These are phyloP conservation scores for Pestalotiopsis sp. DNA, from an alignment of 2,329 filamentous ascomycete genomes.

Conservation along the genomic window DNA sequence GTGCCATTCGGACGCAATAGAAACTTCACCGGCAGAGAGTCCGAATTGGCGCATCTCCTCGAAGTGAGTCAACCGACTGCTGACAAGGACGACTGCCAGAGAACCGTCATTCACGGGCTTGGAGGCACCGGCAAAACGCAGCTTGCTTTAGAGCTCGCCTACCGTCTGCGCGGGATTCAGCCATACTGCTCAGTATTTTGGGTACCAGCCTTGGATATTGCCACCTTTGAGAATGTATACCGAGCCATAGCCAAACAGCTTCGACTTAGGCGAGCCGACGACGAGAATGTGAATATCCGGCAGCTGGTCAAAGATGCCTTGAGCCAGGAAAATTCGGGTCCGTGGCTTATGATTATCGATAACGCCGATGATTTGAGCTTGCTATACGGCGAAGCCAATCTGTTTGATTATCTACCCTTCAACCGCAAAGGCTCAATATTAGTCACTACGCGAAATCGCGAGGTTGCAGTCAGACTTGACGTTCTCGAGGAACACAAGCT, in stretches of 20 bases:
- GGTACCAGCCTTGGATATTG: background rate
- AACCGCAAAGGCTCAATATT: slow-evolving; percentile 29
- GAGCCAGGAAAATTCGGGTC: slow-evolving; percentile 21
- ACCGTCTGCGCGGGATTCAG: background rate
- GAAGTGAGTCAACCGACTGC: background rate
- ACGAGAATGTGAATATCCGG: slow-evolving; percentile 36
- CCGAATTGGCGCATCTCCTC: background rate
- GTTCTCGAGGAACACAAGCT: slow-evolving; percentile 10
- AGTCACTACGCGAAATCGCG: slow-evolving; percentile 27
- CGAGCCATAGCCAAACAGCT: slow-evolving; percentile 31
- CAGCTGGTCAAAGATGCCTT: slow-evolving; percentile 35
- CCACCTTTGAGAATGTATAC: slow-evolving; percentile 36
- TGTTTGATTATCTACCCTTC: slow-evolving; percentile 29
- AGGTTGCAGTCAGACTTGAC: slow-evolving; percentile 13
- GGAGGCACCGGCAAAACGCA: slow-evolving; percentile 41
- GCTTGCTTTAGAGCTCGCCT: slow-evolving; percentile 32
- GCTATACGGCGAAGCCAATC: slow-evolving; percentile 20
- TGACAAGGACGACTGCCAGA: slow-evolving; percentile 22
- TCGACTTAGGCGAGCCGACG: slow-evolving; percentile 24
- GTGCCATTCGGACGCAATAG: slow-evolving; percentile 3
- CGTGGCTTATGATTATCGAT: slow-evolving; percentile 46
- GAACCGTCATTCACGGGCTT: slow-evolving; percentile 29
- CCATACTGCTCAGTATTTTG: background rate
- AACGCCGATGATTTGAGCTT: slow-evolving; percentile 41
- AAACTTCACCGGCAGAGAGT: background rate